Conservation (phyloP, 1,139 yeast genomes). For the Diutina pseudorugosa region DNA sequence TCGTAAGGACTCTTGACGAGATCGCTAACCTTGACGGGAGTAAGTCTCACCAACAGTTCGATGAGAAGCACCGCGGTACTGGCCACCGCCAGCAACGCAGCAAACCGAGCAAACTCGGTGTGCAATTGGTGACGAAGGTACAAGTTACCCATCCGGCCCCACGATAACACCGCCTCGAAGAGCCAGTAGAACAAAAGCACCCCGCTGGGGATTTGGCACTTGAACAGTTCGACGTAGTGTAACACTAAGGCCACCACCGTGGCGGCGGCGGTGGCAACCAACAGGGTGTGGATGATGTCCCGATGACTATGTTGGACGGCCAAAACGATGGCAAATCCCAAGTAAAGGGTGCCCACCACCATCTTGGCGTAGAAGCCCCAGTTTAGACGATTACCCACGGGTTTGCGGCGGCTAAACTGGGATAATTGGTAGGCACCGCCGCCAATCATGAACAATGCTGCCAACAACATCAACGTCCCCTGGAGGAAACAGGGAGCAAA, state of each 20-base stretch:
- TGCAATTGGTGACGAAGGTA: slow-evolving; percentile 30
- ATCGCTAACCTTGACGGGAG: neutral
- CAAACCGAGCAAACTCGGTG: slow-evolving; percentile 27
- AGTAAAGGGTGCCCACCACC: slow-evolving; percentile 27
- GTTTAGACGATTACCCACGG: slow-evolving; percentile 20
- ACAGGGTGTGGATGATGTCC: slow-evolving; percentile 34
- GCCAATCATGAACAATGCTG: slow-evolving; percentile 41
- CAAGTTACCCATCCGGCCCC: slow-evolving; percentile 30
- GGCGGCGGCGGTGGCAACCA: slow-evolving; percentile 18
- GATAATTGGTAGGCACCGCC: slow-evolving; percentile 39
- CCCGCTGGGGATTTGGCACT: slow-evolving; percentile 55
- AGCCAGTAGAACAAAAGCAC: slow-evolving; percentile 71
- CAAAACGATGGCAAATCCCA: slow-evolving; percentile 19
- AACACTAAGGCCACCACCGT: slow-evolving; percentile 40
- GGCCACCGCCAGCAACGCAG: slow-evolving; percentile 36
- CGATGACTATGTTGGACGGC: slow-evolving; percentile 12
- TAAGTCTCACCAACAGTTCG: slow-evolving; percentile 19
- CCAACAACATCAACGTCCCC: slow-evolving; percentile 45
- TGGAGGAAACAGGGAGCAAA: slow-evolving; percentile 77
- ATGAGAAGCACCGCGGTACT: slow-evolving; percentile 38
- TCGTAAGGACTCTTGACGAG: slow-evolving; percentile 46
- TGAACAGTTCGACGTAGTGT: slow-evolving; percentile 64
- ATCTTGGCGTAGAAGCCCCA: slow-evolving; percentile 34
- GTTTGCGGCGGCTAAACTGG: slow-evolving; percentile 16
- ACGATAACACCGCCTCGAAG: slow-evolving; percentile 31